phyloP scores from a whole-genome alignment of 225 moss, liverwort and hornwort species.

The Thuidium tamariscinum region DNA sequence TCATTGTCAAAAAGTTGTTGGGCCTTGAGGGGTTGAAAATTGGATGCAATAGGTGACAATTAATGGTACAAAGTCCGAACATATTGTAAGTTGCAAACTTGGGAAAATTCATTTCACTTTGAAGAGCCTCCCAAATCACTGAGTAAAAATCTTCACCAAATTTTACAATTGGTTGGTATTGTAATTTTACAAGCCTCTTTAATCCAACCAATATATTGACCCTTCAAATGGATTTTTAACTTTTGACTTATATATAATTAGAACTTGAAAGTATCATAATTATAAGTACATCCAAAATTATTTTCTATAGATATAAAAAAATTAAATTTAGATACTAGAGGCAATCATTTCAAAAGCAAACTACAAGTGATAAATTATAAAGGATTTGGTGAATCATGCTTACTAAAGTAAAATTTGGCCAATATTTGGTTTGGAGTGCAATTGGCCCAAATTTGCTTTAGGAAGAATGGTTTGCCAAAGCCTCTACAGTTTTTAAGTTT shows the following conservation, averaged over 20 bases:
- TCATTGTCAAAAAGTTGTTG: too few species aligned
- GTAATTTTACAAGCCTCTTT: accelerated
- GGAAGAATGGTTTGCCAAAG: neutral
- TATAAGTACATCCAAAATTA: accelerated
- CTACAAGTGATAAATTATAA: neutral
- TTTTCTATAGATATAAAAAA: neutral
- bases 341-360: neutral
- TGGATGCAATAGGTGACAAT: neutral
- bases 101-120: neutral
- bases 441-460: neutral
- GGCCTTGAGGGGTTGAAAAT: too few species aligned
- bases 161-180: accelerated
- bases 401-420: neutral
- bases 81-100: neutral
- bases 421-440: neutral
- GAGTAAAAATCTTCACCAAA: too few species aligned
- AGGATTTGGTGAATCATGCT: accelerated
- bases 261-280: accelerated
- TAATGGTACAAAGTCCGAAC: neutral
- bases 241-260: neutral
- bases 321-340: too few species aligned
- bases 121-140: accelerated
- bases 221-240: neutral
- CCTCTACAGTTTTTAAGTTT: neutral
- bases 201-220: accelerated